These are phyloP conservation scores for Thermomucor indicae-seudaticae DNA, from an alignment of 371 early-diverging fungal species.

Conservation along the genomic window DNA sequence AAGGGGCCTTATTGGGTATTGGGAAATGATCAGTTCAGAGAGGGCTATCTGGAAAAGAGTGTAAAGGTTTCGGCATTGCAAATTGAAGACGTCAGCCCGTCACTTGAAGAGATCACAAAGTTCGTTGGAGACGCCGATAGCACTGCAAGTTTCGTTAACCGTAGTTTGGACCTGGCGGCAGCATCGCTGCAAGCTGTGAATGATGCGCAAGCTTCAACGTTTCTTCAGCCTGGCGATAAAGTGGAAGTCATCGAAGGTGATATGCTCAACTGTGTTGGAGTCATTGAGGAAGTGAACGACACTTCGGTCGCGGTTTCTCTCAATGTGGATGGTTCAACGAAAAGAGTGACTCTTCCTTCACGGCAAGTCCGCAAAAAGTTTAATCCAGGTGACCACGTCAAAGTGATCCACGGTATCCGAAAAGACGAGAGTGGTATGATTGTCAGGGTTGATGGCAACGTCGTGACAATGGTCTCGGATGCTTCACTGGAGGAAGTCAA, in stretches of 20 bases:
- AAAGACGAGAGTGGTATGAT: conserved; percentile 89
- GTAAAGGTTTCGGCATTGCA: conserved; percentile 78
- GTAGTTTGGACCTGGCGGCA: conserved; percentile 49
- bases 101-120: conserved; percentile 90
- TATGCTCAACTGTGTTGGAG: conserved; percentile 78
- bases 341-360: conserved; percentile 44
- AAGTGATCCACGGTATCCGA: conserved; percentile 88
- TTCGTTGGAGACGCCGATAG: conserved; percentile 68
- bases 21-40: conserved; percentile 76
- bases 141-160: conserved; percentile 58
- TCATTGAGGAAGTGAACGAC: conserved; percentile 66
- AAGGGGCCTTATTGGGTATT: conserved; percentile 71
- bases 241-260: conserved; percentile 92
- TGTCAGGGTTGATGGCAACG: conserved; percentile 69
- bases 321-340: conserved; percentile 47
- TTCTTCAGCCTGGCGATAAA: conserved; percentile 81
- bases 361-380: conserved; percentile 84
- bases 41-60: conserved; percentile 90
- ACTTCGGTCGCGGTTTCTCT: conserved; percentile 61
- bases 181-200: conserved; percentile 42
- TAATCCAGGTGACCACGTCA: conserved; percentile 88
- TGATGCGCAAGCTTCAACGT: conserved; percentile 38
- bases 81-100: conserved; percentile 79
- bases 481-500: conserved; percentile 65
- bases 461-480: conserved; percentile 83